phyloP scores from a whole-genome alignment of 2,329 filamentous ascomycete genomes.

The Fusarium continuum region DNA sequence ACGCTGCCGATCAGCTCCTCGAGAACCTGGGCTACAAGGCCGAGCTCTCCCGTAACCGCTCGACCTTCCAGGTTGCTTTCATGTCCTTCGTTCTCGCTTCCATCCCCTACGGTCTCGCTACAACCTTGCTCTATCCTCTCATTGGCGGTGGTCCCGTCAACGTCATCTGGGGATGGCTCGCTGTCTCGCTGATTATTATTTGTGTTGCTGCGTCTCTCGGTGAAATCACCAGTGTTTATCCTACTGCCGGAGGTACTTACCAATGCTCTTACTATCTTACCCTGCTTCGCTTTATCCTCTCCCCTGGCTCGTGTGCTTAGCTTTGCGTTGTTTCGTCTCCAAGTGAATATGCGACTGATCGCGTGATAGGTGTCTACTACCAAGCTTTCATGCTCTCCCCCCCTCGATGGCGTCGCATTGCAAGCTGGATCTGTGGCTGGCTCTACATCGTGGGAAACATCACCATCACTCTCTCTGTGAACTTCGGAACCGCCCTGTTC shows the following conservation, averaged over 20 bases:
- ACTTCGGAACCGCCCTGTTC: conserved; percentile 79
- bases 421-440: conserved; percentile 80
- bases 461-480: conserved; percentile 83
- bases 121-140: conserved; percentile 74
- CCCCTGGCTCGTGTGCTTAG: background rate
- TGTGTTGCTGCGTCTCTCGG: conserved; percentile 76
- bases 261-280: background rate
- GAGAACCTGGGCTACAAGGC: conserved; percentile 73
- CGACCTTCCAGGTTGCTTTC: conserved; percentile 75
- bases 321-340: background rate
- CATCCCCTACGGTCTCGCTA: conserved; percentile 77
- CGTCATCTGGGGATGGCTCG: conserved; percentile 78
- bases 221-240: conserved; percentile 80
- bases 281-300: background rate
- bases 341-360: conserved; percentile 33
- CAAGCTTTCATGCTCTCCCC: conserved; percentile 79
- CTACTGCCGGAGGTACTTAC: conserved; percentile 71
- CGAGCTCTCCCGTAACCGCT: conserved; percentile 70
- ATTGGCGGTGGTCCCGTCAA: conserved; percentile 72
- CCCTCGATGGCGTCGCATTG: conserved; percentile 65
- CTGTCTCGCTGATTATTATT: conserved; percentile 73
- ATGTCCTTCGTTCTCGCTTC: conserved; percentile 81
- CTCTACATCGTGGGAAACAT: conserved; percentile 81
- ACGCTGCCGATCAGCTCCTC: conserved; percentile 69
- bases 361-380: conserved; percentile 69